These are phyloP conservation scores for Metarhizium sp. DNA, from an alignment of 2,329 filamentous ascomycete species.

Conservation along the genomic window DNA sequence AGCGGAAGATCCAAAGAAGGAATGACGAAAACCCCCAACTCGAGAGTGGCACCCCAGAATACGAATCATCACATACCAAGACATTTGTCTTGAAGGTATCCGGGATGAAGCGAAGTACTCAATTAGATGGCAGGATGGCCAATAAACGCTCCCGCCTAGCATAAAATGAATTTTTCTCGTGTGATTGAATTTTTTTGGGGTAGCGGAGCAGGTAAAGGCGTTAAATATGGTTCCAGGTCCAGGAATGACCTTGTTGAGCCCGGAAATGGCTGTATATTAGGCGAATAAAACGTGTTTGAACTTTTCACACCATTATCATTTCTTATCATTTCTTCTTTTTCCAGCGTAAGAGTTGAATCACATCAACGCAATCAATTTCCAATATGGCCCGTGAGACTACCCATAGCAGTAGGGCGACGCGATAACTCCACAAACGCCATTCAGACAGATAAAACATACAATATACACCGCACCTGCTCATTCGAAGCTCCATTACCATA, in stretches of 20 bases:
- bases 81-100: conserved; percentile 15
- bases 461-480: too few species aligned
- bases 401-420: too few species aligned
- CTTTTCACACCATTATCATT: too few species aligned
- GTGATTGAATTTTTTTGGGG: conserved; percentile 5
- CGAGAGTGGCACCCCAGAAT: conserved; percentile 15
- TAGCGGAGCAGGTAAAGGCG: conserved; percentile 5
- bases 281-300: not conserved
- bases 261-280: not conserved
- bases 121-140: conserved; percentile 5
- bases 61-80: conserved; percentile 9
- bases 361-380: too few species aligned
- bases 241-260: not conserved
- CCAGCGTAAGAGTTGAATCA: too few species aligned
- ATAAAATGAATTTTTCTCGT: conserved; percentile 9
- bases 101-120: conserved; percentile 12
- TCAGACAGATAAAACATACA: not conserved
- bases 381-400: too few species aligned
- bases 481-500: conserved; percentile 23
- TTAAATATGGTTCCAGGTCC: conserved; percentile 7
- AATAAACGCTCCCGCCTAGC: conserved; percentile 13
- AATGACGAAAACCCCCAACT: conserved; percentile 12
- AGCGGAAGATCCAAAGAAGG: conserved; percentile 22
- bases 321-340: too few species aligned
- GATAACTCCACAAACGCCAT: not conserved